Conservation (phyloP, 352 stramenopile species). For the Thraustochytrium sp. region DNA sequence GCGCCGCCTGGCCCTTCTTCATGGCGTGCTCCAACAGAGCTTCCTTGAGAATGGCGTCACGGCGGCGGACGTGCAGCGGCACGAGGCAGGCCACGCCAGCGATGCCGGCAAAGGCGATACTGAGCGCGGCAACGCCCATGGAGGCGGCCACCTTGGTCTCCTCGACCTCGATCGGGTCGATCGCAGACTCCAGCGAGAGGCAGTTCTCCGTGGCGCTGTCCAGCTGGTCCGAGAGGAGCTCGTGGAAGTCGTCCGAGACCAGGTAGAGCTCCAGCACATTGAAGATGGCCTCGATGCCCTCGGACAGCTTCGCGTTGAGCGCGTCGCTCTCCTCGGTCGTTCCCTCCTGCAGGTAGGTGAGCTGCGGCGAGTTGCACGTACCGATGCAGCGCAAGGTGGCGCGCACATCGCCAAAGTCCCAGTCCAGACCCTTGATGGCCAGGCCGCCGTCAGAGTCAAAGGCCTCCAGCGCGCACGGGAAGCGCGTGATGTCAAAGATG, state of each 20-base stretch:
- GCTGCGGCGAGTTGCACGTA: conserved; percentile 21
- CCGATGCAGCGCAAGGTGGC: not conserved
- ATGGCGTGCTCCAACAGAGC: no score
- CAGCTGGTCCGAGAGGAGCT: not conserved
- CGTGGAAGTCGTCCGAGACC: not conserved
- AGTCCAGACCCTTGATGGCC: not conserved
- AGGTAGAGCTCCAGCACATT: not conserved
- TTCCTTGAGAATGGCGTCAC: not conserved
- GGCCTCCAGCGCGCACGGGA: not conserved
- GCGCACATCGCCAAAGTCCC: no score
- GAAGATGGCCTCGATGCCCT: not conserved
- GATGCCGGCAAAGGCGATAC: not conserved
- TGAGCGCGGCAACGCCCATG: not conserved
- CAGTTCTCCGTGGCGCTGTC: not conserved
- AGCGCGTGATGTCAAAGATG: not conserved
- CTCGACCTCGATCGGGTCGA: not conserved
- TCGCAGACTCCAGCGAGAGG: not conserved
- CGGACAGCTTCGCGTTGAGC: not conserved
- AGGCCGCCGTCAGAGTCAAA: not conserved
- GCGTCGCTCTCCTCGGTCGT: not conserved
- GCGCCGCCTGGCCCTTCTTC: not conserved
- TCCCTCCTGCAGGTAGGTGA: not conserved
- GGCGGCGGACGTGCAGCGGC: not conserved
- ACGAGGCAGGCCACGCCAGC: not conserved
- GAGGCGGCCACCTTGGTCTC: not conserved